Percentiles rank a stretch among this genome's conserved stretches.
phyloP scores from a whole-genome alignment of 2,329 filamentous ascomycete genomes.

The Fusarium nisikadoi region DNA sequence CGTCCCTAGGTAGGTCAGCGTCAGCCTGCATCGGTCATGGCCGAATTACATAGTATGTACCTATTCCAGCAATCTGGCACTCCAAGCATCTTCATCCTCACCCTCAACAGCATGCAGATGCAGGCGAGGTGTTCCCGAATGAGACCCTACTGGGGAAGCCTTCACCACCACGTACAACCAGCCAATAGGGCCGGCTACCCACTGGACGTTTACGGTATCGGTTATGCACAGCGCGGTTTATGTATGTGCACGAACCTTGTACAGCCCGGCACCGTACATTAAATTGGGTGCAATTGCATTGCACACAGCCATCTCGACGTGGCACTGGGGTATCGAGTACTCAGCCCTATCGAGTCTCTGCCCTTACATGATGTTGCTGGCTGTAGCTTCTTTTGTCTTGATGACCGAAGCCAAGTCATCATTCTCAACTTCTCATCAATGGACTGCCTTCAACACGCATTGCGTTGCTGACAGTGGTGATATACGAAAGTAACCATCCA shows the following conservation, averaged over 20 bases:
- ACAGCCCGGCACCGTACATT: conserved; percentile 3
- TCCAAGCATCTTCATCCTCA: conserved; percentile 18
- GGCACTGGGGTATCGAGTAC: conserved; percentile 35
- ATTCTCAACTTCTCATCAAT: neutral
- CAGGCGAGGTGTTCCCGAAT: conserved; percentile 37
- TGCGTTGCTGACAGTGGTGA: neutral
- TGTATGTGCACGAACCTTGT: conserved; percentile 27
- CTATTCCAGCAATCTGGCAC: conserved; percentile 34
- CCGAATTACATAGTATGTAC: conserved; percentile 25
- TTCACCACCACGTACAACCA: conserved; percentile 8
- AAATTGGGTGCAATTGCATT: neutral
- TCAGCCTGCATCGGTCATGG: conserved; percentile 43
- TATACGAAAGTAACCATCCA: conserved; percentile 3
- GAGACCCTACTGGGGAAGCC: conserved; percentile 27
- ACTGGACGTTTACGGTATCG: conserved; percentile 26
- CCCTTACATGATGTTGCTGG: conserved; percentile 19
- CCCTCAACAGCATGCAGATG: conserved; percentile 13
- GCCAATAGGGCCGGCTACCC: conserved; percentile 29
- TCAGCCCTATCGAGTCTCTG: conserved; percentile 42
- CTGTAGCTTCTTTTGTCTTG: neutral
- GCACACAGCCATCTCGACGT: conserved; percentile 40
- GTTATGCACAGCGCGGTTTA: conserved; percentile 29
- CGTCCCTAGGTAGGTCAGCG: neutral
- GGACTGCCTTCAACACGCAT: neutral
- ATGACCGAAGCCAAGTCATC: conserved; percentile 16